Percentiles rank a stretch among this genome's conserved stretches.
These are phyloP conservation scores for Ophiocordyceps camponoti-saundersi DNA, from an alignment of 2,329 filamentous ascomycete species.

Conservation along the genomic window DNA sequence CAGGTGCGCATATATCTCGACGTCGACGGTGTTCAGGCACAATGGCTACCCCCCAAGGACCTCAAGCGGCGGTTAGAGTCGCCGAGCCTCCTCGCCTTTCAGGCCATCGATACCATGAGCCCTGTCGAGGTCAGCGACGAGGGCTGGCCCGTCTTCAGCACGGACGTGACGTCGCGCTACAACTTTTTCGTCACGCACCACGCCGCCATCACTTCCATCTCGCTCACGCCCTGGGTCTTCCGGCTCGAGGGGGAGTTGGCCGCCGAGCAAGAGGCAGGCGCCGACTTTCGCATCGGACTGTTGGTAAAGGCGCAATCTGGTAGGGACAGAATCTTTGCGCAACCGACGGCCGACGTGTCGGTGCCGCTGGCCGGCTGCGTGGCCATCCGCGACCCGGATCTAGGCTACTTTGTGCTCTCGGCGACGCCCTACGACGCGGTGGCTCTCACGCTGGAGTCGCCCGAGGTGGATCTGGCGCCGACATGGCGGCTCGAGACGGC, in stretches of 20 bases:
- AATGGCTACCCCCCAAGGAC: slow-evolving; percentile 43
- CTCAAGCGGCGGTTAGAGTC: slow-evolving; percentile 26
- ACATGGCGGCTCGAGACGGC: slow-evolving; percentile 24
- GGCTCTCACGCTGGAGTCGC: slow-evolving; percentile 40
- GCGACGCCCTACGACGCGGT: slow-evolving; percentile 40
- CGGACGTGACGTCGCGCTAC: slow-evolving; percentile 44
- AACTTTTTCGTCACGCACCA: slow-evolving; percentile 46
- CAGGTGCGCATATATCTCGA: slow-evolving; percentile 46
- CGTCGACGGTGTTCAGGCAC: slow-evolving; percentile 44
- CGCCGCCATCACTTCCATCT: slow-evolving; percentile 41
- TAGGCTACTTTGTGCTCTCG: slow-evolving; percentile 47
- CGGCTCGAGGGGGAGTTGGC: slow-evolving; percentile 43
- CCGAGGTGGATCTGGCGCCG: slow-evolving; percentile 32
- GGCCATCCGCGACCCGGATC: slow-evolving; percentile 40
- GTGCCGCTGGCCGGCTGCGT: slow-evolving; percentile 35
- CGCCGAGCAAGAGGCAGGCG: slow-evolving; percentile 36
- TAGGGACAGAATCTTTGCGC: slow-evolving; percentile 40
- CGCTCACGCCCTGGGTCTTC: slow-evolving; percentile 45
- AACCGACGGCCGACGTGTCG: slow-evolving; percentile 26
- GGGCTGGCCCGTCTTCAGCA: slow-evolving; percentile 46
- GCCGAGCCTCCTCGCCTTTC: slow-evolving; percentile 40
- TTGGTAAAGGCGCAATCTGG: slow-evolving; percentile 41
- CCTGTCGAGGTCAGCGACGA: slow-evolving; percentile 35
- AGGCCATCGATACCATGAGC: slow-evolving; percentile 43
- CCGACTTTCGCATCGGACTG: slow-evolving; percentile 43